These are phyloP conservation scores for Podospora comata DNA, from an alignment of 495 filamentous ascomycete genomes.

Conservation along the genomic window DNA sequence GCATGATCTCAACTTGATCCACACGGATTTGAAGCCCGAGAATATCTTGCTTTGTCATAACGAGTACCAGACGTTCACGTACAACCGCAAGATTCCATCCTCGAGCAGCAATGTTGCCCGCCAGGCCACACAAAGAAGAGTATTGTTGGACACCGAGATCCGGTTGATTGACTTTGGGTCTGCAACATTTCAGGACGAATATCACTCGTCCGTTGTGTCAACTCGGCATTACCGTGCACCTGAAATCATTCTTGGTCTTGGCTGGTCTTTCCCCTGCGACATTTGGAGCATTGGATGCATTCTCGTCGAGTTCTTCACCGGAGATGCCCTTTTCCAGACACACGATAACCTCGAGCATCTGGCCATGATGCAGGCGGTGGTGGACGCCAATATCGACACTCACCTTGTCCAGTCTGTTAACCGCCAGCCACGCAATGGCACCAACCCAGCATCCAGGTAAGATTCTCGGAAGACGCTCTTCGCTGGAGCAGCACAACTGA, in stretches of 20 bases:
- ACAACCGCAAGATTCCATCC: slow-evolving; percentile 90
- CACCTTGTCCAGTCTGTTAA: slow-evolving; percentile 74
- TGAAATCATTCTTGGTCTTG: slow-evolving; percentile 93
- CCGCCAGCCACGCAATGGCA: slow-evolving; percentile 59
- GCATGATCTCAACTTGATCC: slow-evolving; percentile 95
- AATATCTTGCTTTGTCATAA: slow-evolving; percentile 93
- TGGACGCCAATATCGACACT: slow-evolving; percentile 67
- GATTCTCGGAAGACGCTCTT: slow-evolving; percentile 30
- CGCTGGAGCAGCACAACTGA: slow-evolving; percentile 24
- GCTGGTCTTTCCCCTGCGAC: slow-evolving; percentile 97
- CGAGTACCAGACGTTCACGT: slow-evolving; percentile 92
- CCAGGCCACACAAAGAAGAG: slow-evolving; percentile 79
- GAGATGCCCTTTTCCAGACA: slow-evolving; percentile 95
- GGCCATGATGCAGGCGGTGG: slow-evolving; percentile 98
- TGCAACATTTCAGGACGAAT: slow-evolving; percentile 97
- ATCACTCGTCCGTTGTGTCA: slow-evolving; percentile 95
- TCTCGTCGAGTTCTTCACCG: slow-evolving; percentile 97
- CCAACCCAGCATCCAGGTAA: slow-evolving; percentile 80
- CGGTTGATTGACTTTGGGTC: slow-evolving; percentile 97
- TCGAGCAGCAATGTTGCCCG: slow-evolving; percentile 73
- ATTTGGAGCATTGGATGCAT: slow-evolving; percentile 99
- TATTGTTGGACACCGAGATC: slow-evolving; percentile 93
- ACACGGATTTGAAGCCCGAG: slow-evolving; percentile 97
- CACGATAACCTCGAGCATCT: slow-evolving; percentile 97
- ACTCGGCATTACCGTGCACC: slow-evolving; percentile 95